Evolutionary conservation across 495 filamentous ascomycete species (phyloP), one percentile per base, ranked within the genome.

Genomic region (Diplogelasinospora grovesii): DNA sequence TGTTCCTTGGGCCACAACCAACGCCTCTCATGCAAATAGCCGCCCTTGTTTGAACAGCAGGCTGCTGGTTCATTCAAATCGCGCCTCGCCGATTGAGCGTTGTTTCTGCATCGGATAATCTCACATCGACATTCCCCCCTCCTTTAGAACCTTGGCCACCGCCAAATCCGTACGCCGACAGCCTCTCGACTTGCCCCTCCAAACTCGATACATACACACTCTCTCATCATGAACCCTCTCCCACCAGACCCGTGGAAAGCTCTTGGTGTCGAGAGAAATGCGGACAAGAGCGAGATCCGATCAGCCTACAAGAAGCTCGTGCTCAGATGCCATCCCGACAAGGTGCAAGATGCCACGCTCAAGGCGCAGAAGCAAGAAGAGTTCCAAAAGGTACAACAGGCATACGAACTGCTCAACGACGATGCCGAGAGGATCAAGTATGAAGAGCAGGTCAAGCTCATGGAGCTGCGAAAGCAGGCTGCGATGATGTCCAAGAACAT

Each of bases 251-350:
- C 88, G 20, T 98, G 97, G 74, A 77, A 73, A 39, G 68, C 77
- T 11, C 76, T 98, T 26, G 86, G 86, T 30, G 74, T 98, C 30
- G 51, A 81, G 27, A 84, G 79, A 54, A 78, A 85, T 59, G 86
- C 86, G 27, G 74, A 83, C 36, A 62, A 83, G 15, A 52, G 79
- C 18, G 77, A 81, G 43, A 90, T 98, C 58, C 81, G 87, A 45
- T 69, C 73, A 32, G 82, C 87, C 13, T 83, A 96, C 68, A 84
- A 87, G 45, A 97, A 95, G 64, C 82, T 95, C 18, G 89, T 87
- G 38, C 77, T 97, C 41, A 88, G 87, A 65, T 89, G 81, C 57
- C 92, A 98, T 57, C 92, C 92, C 22, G 92, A 98, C 71, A 97
- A 97, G 69, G 77, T 96, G 35, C 78, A 86, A 52, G 68, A 71